Base-by-base conservation (phyloP, 352 stramenopile species). In the Thalassiosira mediterranea region DNA sequence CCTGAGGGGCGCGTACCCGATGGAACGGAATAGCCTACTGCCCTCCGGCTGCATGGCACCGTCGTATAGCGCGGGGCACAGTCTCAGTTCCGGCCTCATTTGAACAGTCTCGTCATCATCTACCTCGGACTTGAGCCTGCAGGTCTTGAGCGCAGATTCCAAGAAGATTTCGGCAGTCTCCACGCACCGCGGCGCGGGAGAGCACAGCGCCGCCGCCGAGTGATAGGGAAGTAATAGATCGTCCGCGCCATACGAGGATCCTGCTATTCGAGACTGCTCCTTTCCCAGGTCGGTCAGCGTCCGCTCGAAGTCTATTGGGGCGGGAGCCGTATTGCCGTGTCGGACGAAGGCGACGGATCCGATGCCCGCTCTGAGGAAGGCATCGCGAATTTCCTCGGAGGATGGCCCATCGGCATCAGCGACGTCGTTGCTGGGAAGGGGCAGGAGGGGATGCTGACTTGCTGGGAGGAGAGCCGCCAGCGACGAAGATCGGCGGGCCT, bases 141-240 rank as follows among this genome's bases (percentile, higher is more conserved):
- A 21, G n/a, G 23, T 52, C 34, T 59, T 42, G 1, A 1, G n/a
- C 4, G 31, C 0, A 42, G 19, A 34, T 10, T 76, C 49, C n/a
- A 81, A 49, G 51, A 86, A 82, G 53, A 86, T 42, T 40, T 80
- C 21, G 4, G 77, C 72, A 13, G 77, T 86, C 37, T 82, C 77
- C 15, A 83, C 51, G 1, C 66, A 80, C 15, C 77, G 19, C 19
- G 77, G 67, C 37, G 77, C 72, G 7, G 77, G 64, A 51, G 77
- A 86, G 7, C 70, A 72, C 19, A 86, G 53, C 4, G 53, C 38
- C 21, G n/a, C 34, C 2, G 29, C 4, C 58, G 47, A 61, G 28
- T 71, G 71, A 17, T 70, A 72, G 26, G 42, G 13, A 2, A 84
- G 32, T n/a, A n/a, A n/a, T n/a, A n/a, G n/a, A n/a, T n/a, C n/a